phyloP scores from a whole-genome alignment of 2,329 filamentous ascomycete species.

The Ophiocordyceps camponoti-leonardi region DNA sequence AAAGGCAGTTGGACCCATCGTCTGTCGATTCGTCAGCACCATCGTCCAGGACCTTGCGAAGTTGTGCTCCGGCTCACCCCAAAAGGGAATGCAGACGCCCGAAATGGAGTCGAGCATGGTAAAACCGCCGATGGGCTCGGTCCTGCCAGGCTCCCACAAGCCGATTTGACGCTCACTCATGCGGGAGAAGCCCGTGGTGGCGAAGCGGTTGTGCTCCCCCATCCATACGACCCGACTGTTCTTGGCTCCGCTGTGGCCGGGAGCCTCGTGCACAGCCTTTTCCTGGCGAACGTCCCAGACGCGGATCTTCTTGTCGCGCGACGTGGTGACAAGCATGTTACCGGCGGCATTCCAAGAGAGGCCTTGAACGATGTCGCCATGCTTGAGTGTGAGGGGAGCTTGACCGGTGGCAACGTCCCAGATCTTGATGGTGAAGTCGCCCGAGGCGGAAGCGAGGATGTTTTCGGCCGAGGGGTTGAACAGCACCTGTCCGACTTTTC shows the following conservation, averaged over 20 bases:
- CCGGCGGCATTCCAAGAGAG: slow-evolving; percentile 91
- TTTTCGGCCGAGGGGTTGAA: slow-evolving; percentile 96
- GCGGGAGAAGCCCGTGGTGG: slow-evolving; percentile 89
- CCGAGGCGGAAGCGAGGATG: slow-evolving; percentile 85
- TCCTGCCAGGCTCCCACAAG: slow-evolving; percentile 80
- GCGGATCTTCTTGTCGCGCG: slow-evolving; percentile 92
- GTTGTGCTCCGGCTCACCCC: slow-evolving; percentile 35
- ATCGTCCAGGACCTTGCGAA: background rate
- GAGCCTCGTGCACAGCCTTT: slow-evolving; percentile 64
- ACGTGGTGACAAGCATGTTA: slow-evolving; percentile 75
- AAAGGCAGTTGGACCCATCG: slow-evolving; percentile 86
- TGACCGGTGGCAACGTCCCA: slow-evolving; percentile 82
- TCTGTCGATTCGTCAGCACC: slow-evolving; percentile 28
- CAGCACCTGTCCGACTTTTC: slow-evolving; percentile 93
- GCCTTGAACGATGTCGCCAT: slow-evolving; percentile 86
- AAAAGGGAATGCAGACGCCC: slow-evolving; percentile 98
- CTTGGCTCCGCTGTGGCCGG: slow-evolving; percentile 85
- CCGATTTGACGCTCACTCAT: slow-evolving; percentile 97
- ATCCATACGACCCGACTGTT: slow-evolving; percentile 95
- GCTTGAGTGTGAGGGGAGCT: slow-evolving; percentile 58
- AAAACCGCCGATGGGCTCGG: slow-evolving; percentile 81
- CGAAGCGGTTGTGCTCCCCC: slow-evolving; percentile 90
- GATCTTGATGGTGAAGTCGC: slow-evolving; percentile 86
- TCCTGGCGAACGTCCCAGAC: slow-evolving; percentile 97
- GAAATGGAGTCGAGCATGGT: slow-evolving; percentile 86